Evolutionary conservation across 345 rosid species (phyloP).

Genomic region (Geranium rotundifolium): DNA sequence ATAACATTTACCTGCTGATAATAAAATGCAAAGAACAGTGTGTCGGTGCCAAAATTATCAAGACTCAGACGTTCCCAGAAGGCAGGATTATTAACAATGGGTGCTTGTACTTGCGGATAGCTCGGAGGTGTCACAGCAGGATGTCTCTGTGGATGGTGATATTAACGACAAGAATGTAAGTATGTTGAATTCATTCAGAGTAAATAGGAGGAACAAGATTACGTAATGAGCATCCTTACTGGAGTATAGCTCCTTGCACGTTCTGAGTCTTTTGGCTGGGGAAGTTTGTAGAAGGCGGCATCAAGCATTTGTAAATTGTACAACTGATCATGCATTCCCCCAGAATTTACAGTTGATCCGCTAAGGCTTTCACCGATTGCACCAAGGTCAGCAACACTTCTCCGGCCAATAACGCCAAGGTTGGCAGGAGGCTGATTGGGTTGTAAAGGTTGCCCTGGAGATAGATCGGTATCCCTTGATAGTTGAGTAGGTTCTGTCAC

Average conservation of each 20-base stretch:
- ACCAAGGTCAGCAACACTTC: constrained; percentile 76
- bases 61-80: constrained; percentile 72
- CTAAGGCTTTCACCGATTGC: constrained; percentile 59
- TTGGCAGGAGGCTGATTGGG: constrained; percentile 55
- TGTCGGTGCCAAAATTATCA: constrained; percentile 59
- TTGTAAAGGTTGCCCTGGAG: constrained; percentile 83
- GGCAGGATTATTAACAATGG: constrained; percentile 63
- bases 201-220: constrained; percentile 2
- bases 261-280: constrained; percentile 89
- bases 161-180: not conserved
- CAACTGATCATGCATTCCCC: constrained; percentile 56
- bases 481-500: constrained; percentile 54
- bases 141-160: constrained; percentile 48
- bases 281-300: constrained; percentile 68
- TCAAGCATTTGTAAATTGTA: constrained; percentile 86
- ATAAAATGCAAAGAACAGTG: constrained; percentile 89
- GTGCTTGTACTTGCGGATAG: constrained; percentile 94
- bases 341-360: constrained; percentile 40
- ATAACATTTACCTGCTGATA: constrained; percentile 67
- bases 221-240: constrained; percentile 26
- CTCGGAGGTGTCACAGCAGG: constrained; percentile 68
- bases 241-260: constrained; percentile 73
- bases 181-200: constrained; percentile 1
- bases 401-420: constrained; percentile 82
- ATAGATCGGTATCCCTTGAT: constrained; percentile 59